Conservation (phyloP, 768 basidiomycete species). For the Phlegmacium glaucopus region DNA sequence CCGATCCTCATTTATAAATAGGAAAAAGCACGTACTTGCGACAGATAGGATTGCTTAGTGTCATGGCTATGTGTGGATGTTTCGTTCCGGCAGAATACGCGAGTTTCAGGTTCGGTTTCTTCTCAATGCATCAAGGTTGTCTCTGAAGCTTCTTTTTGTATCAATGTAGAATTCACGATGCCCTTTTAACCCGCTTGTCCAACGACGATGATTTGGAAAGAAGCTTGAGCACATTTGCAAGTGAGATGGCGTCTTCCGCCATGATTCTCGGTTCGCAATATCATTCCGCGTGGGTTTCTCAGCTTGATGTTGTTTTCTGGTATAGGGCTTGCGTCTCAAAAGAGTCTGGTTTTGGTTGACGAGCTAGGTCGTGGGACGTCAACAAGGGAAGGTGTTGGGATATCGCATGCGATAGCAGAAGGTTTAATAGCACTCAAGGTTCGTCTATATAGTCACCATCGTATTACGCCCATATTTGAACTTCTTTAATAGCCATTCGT, state of each 20-base stretch:
- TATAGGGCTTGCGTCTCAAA: conserved; percentile 64
- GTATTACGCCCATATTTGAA: conserved; percentile 1
- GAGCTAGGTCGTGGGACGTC: conserved; percentile 94
- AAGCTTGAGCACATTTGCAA: conserved; percentile 90
- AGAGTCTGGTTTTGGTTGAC: conserved; percentile 82
- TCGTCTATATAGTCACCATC: conserved; percentile 9
- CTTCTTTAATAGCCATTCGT: conserved; percentile 59
- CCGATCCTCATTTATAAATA: conserved; percentile 11
- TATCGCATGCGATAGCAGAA: conserved; percentile 82
- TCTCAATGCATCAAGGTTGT: neutral
- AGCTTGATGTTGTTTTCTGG: neutral
- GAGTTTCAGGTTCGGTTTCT: conserved; percentile 62
- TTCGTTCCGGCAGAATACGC: conserved; percentile 95
- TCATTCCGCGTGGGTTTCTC: neutral
- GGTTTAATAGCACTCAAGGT: conserved; percentile 73
- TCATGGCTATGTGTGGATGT: conserved; percentile 89
- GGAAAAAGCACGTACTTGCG: conserved; percentile 94
- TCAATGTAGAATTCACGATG: conserved; percentile 66
- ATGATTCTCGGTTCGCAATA: conserved; percentile 74
- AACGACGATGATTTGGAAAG: conserved; percentile 94
- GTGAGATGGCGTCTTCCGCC: conserved; percentile 89
- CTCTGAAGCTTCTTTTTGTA: neutral
- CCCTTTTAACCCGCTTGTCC: conserved; percentile 81
- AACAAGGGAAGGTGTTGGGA: conserved; percentile 76
- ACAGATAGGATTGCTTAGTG: conserved; percentile 77